phyloP scores from a whole-genome alignment of 306 rosid species.

The Castanea sativa region DNA sequence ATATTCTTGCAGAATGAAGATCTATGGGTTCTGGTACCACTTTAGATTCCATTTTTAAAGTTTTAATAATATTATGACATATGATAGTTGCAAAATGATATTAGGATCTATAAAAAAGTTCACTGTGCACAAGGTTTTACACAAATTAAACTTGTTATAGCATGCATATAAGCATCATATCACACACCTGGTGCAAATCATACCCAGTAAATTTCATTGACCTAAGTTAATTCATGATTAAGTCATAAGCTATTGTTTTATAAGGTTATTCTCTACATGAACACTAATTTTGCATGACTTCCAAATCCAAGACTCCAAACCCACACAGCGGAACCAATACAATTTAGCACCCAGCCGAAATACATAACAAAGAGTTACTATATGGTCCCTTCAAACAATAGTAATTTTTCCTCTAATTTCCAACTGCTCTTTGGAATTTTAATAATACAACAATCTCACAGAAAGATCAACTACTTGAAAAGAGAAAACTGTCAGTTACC shows the following conservation, averaged over 20 bases:
- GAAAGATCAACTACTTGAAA: neutral
- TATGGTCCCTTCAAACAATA: neutral
- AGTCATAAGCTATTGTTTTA: neutral
- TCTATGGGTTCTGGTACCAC: neutral
- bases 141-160: neutral
- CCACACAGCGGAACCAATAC: neutral
- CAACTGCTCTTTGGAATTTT: neutral
- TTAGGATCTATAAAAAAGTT: neutral
- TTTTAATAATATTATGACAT: neutral
- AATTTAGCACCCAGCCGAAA: too few species aligned
- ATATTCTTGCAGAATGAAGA: neutral
- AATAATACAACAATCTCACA: neutral
- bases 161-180: neutral
- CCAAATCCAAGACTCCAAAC: neutral
- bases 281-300: neutral
- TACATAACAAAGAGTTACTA: neutral
- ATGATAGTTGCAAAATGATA: neutral
- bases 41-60: neutral
- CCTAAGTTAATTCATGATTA: neutral
- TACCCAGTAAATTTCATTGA: neutral
- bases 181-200: neutral
- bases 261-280: neutral
- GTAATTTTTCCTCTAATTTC: neutral
- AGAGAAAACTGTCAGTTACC: constrained; percentile 34
- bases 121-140: neutral